Percentiles rank a stretch among this genome's conserved stretches.
These are phyloP conservation scores for Populus pruinosa DNA, from an alignment of 345 rosid species.

Conservation along the genomic window DNA sequence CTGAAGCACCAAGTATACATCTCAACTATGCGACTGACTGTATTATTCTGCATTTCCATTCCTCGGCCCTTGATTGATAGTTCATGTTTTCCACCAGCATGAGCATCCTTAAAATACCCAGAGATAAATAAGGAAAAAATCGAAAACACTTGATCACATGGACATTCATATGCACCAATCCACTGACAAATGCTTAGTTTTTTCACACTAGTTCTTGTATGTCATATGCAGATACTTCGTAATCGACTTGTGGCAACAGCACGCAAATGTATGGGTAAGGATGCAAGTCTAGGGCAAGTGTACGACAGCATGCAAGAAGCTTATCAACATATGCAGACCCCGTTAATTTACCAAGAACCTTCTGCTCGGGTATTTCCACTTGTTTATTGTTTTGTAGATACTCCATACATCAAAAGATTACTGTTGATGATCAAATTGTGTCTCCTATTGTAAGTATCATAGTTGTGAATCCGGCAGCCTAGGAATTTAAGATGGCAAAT, in stretches of 20 bases:
- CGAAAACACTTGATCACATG: neutral
- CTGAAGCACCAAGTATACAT: conserved; percentile 27
- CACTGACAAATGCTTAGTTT: neutral
- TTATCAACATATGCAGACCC: conserved; percentile 23
- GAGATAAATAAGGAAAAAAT: neutral
- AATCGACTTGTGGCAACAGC: conserved; percentile 24
- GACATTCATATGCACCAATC: neutral
- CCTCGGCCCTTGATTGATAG: neutral
- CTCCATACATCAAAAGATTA: conserved; percentile 1
- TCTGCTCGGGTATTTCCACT: conserved; percentile 36
- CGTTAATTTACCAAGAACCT: conserved; percentile 17
- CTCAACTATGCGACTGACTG: neutral
- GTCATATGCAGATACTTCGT: conserved; percentile 18
- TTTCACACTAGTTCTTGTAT: neutral
- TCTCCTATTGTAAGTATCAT: neutral
- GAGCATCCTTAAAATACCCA: neutral
- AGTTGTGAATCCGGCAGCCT: neutral
- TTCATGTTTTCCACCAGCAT: neutral
- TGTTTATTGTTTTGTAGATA: neutral
- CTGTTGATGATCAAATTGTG: neutral
- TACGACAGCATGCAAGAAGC: conserved; percentile 33
- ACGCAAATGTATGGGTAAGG: conserved; percentile 14
- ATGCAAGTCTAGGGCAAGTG: conserved; percentile 23
- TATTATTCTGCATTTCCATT: neutral
- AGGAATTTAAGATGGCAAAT: neutral